Conservation (phyloP, 1,284 basidiomycete genomes). For the Ceratobasidium sp. region DNA sequence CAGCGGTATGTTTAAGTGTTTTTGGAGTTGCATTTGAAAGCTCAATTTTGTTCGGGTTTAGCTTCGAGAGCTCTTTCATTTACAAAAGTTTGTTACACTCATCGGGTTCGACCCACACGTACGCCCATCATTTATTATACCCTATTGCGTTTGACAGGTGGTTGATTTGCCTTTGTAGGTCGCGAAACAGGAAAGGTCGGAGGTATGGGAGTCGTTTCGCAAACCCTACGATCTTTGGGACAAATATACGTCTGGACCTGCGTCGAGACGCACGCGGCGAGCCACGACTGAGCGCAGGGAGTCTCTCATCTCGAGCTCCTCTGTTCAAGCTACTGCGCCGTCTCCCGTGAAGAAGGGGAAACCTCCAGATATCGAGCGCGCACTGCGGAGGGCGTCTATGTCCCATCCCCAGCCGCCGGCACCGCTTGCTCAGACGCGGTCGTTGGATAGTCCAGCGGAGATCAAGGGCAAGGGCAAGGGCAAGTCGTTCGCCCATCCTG, state of each 20-base stretch:
- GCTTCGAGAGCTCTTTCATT: slow-evolving; percentile 88
- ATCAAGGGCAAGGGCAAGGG: not conserved
- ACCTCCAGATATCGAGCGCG: slow-evolving; percentile 3
- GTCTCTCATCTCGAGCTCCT: slow-evolving; percentile 52
- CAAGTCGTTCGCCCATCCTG: slow-evolving; percentile 15
- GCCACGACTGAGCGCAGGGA: slow-evolving; percentile 69
- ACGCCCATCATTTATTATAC: slow-evolving; percentile 50
- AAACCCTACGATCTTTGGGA: slow-evolving; percentile 72
- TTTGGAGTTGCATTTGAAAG: slow-evolving; percentile 1
- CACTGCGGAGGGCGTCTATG: slow-evolving; percentile 6
- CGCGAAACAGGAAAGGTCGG: slow-evolving; percentile 79
- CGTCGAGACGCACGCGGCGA: slow-evolving; percentile 69
- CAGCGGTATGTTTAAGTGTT: slow-evolving; percentile 68
- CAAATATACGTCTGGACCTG: slow-evolving; percentile 44
- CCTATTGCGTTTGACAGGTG: not conserved
- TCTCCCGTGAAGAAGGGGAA: slow-evolving; percentile 49
- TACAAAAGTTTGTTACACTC: slow-evolving; percentile 82
- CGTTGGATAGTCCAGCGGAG: not conserved
- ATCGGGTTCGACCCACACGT: slow-evolving; percentile 82
- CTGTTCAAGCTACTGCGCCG: not conserved
- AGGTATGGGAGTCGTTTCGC: slow-evolving; percentile 80
- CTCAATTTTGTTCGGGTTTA: slow-evolving; percentile 53
- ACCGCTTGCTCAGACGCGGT: not conserved
- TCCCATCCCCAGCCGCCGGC: no score
- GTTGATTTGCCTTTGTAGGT: slow-evolving; percentile 59